Base-by-base conservation (phyloP, 805 yeast species). In the Candida nanaspora region DNA sequence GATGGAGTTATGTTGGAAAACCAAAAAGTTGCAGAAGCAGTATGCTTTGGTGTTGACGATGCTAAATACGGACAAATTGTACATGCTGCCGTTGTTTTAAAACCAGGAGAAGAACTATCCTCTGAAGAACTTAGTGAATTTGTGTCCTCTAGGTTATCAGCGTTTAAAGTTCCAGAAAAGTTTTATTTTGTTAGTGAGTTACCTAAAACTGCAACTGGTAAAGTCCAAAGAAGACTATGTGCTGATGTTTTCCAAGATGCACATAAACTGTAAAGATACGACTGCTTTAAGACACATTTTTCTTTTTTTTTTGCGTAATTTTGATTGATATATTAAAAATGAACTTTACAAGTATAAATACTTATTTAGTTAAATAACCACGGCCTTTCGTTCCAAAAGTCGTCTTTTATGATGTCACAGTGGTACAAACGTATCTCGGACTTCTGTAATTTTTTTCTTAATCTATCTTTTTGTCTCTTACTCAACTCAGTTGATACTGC, bases 161-260 rank as follows among this genome's bases (percentile, higher is more conserved):
- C 65, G 36, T 81, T 78, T 63, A 82, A 82, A 60, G 65, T 82
- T 11, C 88, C 89, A 1, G 62, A 56, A 15, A 70, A 66, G 58
- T 65, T 78, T 35, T 78, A 66, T 55, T 73, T 82, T 52, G 77
- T 80, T 8, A 73, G 78, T 14, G 64, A 66, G 21, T 66, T 82
- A 59, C 88, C 88, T 47, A 82, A 82, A 67, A 80, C 86, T 2
- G 82, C 89, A 6, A 82, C 89, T 1, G 89, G 88, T 21, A 82
- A 82, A 66, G 76, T 82, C 41, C 87, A 82, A 62, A 69, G 89
- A 53, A 65, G 85, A 47, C 70, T 68, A 46, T 75, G 81, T 50
- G 82, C 82, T 5, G 60, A 62, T 43, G 69, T 74, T n/a, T 70
- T 74, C n/a, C n/a, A n/a, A n/a, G n/a, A n/a, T n/a, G n/a, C n/a